Conservation (phyloP, 2,329 filamentous ascomycete species). For the Capronia coronata region DNA sequence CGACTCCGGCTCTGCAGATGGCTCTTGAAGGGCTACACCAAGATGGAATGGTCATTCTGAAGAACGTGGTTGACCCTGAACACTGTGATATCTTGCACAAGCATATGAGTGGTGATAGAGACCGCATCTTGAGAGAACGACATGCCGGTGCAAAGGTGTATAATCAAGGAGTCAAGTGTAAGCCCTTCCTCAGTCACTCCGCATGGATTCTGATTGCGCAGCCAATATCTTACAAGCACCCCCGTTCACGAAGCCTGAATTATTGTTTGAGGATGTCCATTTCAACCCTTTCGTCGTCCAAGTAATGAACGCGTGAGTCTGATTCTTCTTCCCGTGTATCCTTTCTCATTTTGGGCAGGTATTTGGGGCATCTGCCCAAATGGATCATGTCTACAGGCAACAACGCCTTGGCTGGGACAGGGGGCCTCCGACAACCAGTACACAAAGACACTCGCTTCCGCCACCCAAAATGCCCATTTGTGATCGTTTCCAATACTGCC, state of each 20-base stretch:
- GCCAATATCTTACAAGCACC: slow-evolving; percentile 39
- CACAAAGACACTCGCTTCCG: slow-evolving; percentile 38
- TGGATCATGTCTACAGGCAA: slow-evolving; percentile 41
- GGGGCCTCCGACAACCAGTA: slow-evolving; percentile 35
- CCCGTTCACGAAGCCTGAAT: slow-evolving; percentile 32
- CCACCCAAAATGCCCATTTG: slow-evolving; percentile 37
- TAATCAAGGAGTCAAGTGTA: slow-evolving; percentile 36
- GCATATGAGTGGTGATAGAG: slow-evolving; percentile 35
- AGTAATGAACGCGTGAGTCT: slow-evolving; percentile 36
- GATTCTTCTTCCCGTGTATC: too few species aligned
- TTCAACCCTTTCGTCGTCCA: slow-evolving; percentile 41
- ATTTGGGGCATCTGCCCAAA: slow-evolving; percentile 38
- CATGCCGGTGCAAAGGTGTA: slow-evolving; percentile 27
- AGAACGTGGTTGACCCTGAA: slow-evolving; percentile 33
- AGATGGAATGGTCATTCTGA: slow-evolving; percentile 37
- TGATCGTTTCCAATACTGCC: slow-evolving; percentile 38
- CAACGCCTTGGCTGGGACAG: slow-evolving; percentile 36
- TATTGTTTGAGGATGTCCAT: slow-evolving; percentile 37
- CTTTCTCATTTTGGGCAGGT: too few species aligned
- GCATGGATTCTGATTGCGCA: slow-evolving; percentile 20
- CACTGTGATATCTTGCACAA: slow-evolving; percentile 34
- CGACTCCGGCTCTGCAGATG: slow-evolving; percentile 31
- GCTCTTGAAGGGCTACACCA: slow-evolving; percentile 35
- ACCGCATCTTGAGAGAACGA: slow-evolving; percentile 23
- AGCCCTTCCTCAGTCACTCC: too few species aligned